Evolutionary conservation across 2,329 filamentous ascomycete genomes (phyloP).

Genomic region (Fusarium brachygibbosum): DNA sequence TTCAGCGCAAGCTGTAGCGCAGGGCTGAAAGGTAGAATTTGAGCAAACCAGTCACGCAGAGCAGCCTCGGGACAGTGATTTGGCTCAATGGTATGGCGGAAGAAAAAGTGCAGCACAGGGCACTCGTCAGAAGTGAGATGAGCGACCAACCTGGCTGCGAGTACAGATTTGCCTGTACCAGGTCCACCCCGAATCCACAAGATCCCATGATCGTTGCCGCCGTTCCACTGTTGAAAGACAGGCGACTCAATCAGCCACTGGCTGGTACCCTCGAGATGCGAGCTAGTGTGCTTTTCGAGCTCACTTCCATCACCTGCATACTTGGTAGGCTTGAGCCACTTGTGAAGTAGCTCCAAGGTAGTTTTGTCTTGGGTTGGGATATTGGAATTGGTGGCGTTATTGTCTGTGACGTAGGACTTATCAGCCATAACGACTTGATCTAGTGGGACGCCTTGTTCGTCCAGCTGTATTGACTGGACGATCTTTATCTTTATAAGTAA

Average conservation of each 20-base stretch:
- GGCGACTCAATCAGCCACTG: constrained; percentile 23
- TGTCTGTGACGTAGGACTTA: constrained; percentile 49
- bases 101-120: constrained; percentile 57
- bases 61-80: constrained; percentile 52
- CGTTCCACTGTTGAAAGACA: constrained; percentile 28
- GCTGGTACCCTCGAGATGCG: constrained; percentile 25
- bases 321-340: constrained; percentile 32
- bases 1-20: constrained; percentile 48
- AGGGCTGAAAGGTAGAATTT: constrained; percentile 51
- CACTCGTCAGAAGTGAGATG: constrained; percentile 9
- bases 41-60: constrained; percentile 54
- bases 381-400: constrained; percentile 47
- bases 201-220: constrained; percentile 2
- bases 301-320: constrained; percentile 33
- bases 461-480: neutral
- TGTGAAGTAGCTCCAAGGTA: constrained; percentile 39
- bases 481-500: neutral
- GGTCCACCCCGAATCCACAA: constrained; percentile 52
- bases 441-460: neutral
- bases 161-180: constrained; percentile 57
- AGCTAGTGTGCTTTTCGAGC: constrained; percentile 27
- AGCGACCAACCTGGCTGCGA: constrained; percentile 48
- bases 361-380: constrained; percentile 48
- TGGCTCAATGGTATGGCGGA: constrained; percentile 55
- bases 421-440: constrained; percentile 41